Base-by-base conservation (phyloP, 805 yeast genomes). In the Kodamaea kakaduensis region DNA sequence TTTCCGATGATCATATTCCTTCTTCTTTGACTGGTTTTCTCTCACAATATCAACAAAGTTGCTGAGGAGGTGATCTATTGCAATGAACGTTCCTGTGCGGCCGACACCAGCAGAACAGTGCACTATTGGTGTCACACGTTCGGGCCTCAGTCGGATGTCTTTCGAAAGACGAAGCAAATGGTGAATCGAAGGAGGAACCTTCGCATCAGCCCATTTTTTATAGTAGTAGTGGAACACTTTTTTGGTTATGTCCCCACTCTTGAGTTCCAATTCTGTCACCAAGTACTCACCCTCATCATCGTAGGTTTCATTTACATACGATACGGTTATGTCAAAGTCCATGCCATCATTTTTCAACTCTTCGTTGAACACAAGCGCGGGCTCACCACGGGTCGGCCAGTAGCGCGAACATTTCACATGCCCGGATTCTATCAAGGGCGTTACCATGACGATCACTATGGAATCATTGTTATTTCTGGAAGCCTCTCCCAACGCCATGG, bases 61-160 rank as follows among this genome's bases (percentile, higher is more conserved):
- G 42, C 25, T 47, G 47, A 52, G 32, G 38, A 66, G 39, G 46
- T 59, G 62, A 51, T 57, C 69, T 41, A 56, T 45, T 5, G 65
- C 64, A 24, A 60, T 61, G 35, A 61, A 59, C 0, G 69, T 61
- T 2, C 69, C 70, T 0, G 97, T 87, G 39, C 98, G 68, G 13
- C 98, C 98, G 52, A 95, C 88, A 0, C 98, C 98, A 1, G 97
- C 97, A 5, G 96, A 86, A 53, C 98, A 90, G 59, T 90, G 97
- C 8, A 54, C 54, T 5, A 54, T 43, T 3, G 58, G 67, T 3
- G 44, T 33, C 14, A 23, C 29, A 17, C n/a, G 21, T 24, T 31
- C 39, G 37, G 3, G 47, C 4, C 26, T 24, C 39, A 20, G 38
- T 36, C 41, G 34, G 7, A 59, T 42, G 21, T 48, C 51, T 19